Percentiles rank a stretch among this genome's conserved stretches.
These are phyloP conservation scores for Pulveroboletus sp. DNA, from an alignment of 768 basidiomycete genomes.

Conservation along the genomic window DNA sequence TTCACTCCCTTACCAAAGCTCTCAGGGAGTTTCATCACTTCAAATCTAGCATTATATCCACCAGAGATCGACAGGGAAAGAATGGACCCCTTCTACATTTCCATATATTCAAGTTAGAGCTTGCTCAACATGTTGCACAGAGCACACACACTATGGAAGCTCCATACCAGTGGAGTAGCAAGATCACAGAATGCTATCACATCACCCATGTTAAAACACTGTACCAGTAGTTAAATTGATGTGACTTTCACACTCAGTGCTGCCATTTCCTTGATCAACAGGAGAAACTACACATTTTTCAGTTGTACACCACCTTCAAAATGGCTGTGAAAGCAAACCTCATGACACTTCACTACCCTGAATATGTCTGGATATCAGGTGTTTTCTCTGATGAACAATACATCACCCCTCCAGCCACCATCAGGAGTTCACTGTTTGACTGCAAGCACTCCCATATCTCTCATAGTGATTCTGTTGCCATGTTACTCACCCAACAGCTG, in stretches of 20 bases:
- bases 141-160: conserved; percentile 30
- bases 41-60: background rate
- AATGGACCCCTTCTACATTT: conserved; percentile 7
- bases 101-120: conserved; percentile 24
- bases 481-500: too few relatives aligned
- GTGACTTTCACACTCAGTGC: conserved; percentile 7
- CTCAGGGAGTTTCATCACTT: conserved; percentile 7
- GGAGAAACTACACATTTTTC: conserved; percentile 8
- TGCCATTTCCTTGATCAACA: conserved; percentile 5
- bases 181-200: conserved; percentile 8
- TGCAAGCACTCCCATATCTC: too few relatives aligned
- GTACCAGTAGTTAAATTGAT: background rate
- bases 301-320: conserved; percentile 5
- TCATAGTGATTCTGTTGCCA: too few relatives aligned
- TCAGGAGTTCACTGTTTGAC: too few relatives aligned
- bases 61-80: conserved; percentile 1
- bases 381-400: too few relatives aligned
- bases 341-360: too few relatives aligned
- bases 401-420: too few relatives aligned
- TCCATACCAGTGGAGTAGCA: conserved; percentile 16
- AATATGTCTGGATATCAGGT: too few relatives aligned
- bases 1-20: background rate
- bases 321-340: too few relatives aligned
- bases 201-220: conserved; percentile 8
- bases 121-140: conserved; percentile 2